Percentiles rank a stretch among this genome's conserved stretches.
These are phyloP conservation scores for Stemphylium lycopersici DNA, from an alignment of 2,329 filamentous ascomycete genomes.

Conservation along the genomic window DNA sequence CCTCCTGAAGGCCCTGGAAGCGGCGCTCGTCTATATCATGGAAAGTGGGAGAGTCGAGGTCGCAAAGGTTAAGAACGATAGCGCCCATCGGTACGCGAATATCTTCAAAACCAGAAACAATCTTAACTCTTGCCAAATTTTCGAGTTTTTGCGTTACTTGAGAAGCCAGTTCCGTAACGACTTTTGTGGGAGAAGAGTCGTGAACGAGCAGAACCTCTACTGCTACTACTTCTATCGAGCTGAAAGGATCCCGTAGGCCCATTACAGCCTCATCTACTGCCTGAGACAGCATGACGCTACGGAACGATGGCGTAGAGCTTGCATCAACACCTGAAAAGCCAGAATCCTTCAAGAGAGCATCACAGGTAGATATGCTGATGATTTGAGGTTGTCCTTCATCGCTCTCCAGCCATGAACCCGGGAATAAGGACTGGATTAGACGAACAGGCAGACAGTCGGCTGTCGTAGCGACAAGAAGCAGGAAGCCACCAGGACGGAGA, in stretches of 20 bases:
- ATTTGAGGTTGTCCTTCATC: constrained; percentile 14
- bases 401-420: constrained; percentile 50
- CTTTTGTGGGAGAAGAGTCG: background rate
- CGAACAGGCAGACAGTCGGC: constrained; percentile 5
- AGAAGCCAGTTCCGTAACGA: background rate
- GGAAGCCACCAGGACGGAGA: constrained; percentile 37
- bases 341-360: constrained; percentile 8
- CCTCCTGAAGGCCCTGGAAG: background rate
- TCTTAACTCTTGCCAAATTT: too few relatives aligned
- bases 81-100: background rate
- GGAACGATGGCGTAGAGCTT: background rate
- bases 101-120: background rate
- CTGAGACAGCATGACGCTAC: background rate
- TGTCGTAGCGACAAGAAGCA: constrained; percentile 44
- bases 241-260: background rate
- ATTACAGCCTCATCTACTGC: background rate
- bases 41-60: background rate
- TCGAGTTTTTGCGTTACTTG: background rate
- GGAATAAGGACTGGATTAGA: constrained; percentile 37
- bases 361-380: constrained; percentile 24
- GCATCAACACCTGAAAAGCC: constrained; percentile 19
- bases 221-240: too few relatives aligned
- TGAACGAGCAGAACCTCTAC: too few relatives aligned
- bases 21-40: background rate
- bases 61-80: background rate